These are phyloP conservation scores for Acrocalymma vagum DNA, from an alignment of 2,329 filamentous ascomycete genomes.

Conservation along the genomic window DNA sequence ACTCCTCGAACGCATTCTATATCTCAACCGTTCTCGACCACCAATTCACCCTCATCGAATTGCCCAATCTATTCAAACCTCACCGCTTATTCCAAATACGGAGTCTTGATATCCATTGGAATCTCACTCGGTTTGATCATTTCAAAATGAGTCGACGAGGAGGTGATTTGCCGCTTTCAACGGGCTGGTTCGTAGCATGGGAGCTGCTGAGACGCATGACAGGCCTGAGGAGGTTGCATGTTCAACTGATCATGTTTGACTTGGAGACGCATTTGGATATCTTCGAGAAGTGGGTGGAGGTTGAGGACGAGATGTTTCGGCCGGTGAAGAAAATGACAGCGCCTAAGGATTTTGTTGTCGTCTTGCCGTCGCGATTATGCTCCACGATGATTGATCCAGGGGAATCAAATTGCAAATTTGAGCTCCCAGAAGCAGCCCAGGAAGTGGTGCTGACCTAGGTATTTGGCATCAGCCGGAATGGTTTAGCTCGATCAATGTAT, in stretches of 20 bases:
- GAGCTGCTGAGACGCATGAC: constrained; percentile 18
- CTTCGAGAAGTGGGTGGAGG: constrained; percentile 21
- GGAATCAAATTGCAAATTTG: constrained; percentile 17
- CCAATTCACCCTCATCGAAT: constrained; percentile 18
- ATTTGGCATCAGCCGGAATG: too few relatives aligned
- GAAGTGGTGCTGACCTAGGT: too few relatives aligned
- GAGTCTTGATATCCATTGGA: constrained; percentile 24
- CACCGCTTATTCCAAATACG: constrained; percentile 27
- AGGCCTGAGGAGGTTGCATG: constrained; percentile 25
- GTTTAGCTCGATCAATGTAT: too few relatives aligned
- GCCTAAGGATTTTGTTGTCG: constrained; percentile 21
- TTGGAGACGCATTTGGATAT: constrained; percentile 10
- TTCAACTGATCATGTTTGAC: constrained; percentile 18
- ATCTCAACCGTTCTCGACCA: constrained; percentile 21
- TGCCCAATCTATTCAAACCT: constrained; percentile 26
- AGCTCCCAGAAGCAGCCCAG: too few relatives aligned
- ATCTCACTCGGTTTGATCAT: constrained; percentile 17
- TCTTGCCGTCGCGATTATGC: constrained; percentile 23
- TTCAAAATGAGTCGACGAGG: too few relatives aligned
- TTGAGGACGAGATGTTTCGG: constrained; percentile 16
- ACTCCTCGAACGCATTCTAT: constrained; percentile 25
- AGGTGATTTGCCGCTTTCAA: too few relatives aligned
- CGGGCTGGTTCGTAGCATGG: constrained; percentile 27
- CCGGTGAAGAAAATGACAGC: constrained; percentile 21
- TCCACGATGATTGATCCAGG: constrained; percentile 18